Conservation (phyloP, 208 protist genomes). For the Sergeia podlipaevii region DNA sequence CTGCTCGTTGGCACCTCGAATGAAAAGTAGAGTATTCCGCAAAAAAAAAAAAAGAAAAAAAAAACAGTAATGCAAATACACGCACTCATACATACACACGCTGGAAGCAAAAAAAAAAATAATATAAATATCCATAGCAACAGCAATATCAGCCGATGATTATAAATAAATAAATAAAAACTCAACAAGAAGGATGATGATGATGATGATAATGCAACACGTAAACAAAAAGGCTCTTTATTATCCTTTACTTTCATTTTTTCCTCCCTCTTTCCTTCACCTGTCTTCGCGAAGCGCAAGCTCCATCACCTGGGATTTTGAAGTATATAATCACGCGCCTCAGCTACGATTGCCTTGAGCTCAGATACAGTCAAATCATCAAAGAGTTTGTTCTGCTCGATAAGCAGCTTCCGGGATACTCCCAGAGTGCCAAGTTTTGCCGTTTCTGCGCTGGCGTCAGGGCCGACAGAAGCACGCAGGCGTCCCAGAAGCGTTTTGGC, state of each 20-base stretch:
- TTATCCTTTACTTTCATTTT: too few relatives aligned
- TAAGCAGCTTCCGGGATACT: conserved; percentile 20
- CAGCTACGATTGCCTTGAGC: conserved; percentile 59
- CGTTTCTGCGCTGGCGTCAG: neutral
- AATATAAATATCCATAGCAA: too few relatives aligned
- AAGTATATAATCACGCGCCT: conserved; percentile 25
- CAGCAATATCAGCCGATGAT: too few relatives aligned
- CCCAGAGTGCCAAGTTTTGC: too few relatives aligned
- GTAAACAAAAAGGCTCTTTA: conserved; percentile 12
- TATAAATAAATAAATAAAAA: too few relatives aligned
- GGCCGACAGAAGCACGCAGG: neutral
- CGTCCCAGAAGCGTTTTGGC: too few relatives aligned
- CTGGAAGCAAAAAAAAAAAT: too few relatives aligned
- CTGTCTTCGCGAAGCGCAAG: neutral
- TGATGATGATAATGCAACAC: conserved; percentile 10
- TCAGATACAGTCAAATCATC: conserved; percentile 54
- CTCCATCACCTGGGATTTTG: conserved; percentile 1
- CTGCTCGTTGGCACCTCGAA: too few relatives aligned
- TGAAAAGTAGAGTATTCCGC: too few relatives aligned
- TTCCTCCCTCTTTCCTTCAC: neutral
- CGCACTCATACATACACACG: too few relatives aligned
- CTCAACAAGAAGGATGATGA: neutral
- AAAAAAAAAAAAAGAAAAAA: conserved; percentile 4
- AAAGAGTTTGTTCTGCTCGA: conserved; percentile 49
- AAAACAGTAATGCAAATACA: neutral